Conservation (phyloP, 441 rosid species). For the Hura crepitans region DNA sequence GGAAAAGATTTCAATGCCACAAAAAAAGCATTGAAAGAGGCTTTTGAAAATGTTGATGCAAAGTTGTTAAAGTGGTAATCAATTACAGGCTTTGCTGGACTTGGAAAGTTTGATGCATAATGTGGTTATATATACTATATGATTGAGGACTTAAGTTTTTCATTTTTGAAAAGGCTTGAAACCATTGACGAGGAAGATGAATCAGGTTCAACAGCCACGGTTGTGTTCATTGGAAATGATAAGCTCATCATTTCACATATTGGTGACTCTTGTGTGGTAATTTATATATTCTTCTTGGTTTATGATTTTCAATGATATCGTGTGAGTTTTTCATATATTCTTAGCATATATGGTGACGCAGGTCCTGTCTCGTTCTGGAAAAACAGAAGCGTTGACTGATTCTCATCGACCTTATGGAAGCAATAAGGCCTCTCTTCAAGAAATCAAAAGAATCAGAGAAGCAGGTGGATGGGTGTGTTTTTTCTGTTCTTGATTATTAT, state of each 20-base stretch:
- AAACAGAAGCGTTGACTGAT: constrained; percentile 60
- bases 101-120: background rate
- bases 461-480: constrained; percentile 99
- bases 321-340: constrained; percentile 4
- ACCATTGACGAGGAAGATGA: constrained; percentile 47
- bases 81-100: background rate
- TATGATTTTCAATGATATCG: background rate
- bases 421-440: constrained; percentile 57
- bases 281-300: background rate
- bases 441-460: constrained; percentile 84
- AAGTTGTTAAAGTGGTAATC: constrained; percentile 60
- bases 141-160: constrained; percentile 33
- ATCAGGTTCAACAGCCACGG: constrained; percentile 92
- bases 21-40: constrained; percentile 46
- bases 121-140: constrained; percentile 16
- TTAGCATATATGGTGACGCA: constrained; percentile 27
- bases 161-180: constrained; percentile 62
- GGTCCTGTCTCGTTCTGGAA: constrained; percentile 79
- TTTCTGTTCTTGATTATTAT: constrained; percentile 31
- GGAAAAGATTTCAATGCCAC: constrained; percentile 50
- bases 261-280: constrained; percentile 82
- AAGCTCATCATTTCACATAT: constrained; percentile 64
- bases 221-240: constrained; percentile 52
- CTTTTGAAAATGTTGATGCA: constrained; percentile 66
- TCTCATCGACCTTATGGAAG: constrained; percentile 89